Percentiles rank a stretch among this genome's conserved stretches.
phyloP scores from a whole-genome alignment of 495 filamentous ascomycete genomes.

The Talaromyces trachyspermus region DNA sequence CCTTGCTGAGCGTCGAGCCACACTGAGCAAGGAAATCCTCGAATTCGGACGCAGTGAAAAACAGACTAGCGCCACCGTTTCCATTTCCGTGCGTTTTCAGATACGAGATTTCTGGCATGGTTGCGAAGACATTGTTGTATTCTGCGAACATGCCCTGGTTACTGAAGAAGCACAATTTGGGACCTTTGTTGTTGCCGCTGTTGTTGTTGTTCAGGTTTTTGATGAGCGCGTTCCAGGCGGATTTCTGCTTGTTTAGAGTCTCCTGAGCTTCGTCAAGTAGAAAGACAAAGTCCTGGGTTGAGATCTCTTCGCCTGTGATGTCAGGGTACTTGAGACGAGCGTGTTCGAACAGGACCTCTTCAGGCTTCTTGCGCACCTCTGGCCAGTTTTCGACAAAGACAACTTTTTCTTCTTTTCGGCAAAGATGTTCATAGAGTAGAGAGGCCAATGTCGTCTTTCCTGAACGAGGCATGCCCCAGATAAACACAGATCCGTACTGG shows the following conservation, averaged over 20 bases:
- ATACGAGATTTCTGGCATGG: neutral
- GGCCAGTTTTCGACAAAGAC: neutral
- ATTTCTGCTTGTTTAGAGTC: neutral
- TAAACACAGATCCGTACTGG: neutral
- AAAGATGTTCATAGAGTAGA: neutral
- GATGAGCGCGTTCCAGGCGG: neutral
- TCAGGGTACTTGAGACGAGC: neutral
- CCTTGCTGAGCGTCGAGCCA: neutral
- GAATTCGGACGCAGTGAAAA: slow-evolving; percentile 1
- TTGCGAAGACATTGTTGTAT: neutral
- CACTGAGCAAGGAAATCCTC: neutral
- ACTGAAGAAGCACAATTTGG: neutral
- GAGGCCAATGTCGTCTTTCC: slow-evolving; percentile 3
- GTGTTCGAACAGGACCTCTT: neutral
- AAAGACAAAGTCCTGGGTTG: neutral
- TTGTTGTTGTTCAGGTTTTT: neutral
- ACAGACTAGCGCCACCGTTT: neutral
- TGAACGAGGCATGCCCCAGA: neutral
- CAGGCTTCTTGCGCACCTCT: neutral
- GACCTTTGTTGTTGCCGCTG: neutral
- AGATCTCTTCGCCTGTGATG: neutral
- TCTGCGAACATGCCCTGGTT: neutral
- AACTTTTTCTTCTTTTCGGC: neutral
- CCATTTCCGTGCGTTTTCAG: neutral
- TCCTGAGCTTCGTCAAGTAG: slow-evolving; percentile 2